Conservation (phyloP, 2,329 filamentous ascomycete species). For the Helicocarpus griseus region DNA sequence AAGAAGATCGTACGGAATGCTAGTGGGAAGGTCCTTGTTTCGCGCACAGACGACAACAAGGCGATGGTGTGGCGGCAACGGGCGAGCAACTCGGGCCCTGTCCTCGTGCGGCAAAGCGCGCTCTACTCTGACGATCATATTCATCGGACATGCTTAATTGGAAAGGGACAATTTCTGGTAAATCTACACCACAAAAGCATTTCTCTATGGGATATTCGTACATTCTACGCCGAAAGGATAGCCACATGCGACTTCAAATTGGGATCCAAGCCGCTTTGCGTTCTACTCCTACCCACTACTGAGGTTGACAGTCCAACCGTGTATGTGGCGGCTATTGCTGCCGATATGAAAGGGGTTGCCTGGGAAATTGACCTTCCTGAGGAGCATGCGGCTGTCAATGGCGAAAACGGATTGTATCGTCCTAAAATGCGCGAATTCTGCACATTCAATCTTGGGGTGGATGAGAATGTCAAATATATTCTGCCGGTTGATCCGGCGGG, state of each 20-base stretch:
- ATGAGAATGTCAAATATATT: conserved; percentile 48
- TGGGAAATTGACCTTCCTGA: conserved; percentile 64
- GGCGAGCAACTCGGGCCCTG: conserved; percentile 40
- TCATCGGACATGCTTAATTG: conserved; percentile 67
- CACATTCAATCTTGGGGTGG: conserved; percentile 54
- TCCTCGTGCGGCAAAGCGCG: conserved; percentile 56
- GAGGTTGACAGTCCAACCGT: conserved; percentile 42
- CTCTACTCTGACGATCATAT: conserved; percentile 62
- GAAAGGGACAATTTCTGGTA: conserved; percentile 69
- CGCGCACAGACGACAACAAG: conserved; percentile 68
- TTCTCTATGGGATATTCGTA: conserved; percentile 69
- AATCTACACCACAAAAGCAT: conserved; percentile 64
- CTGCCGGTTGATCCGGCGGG: conserved; percentile 82
- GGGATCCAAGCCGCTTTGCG: conserved; percentile 64
- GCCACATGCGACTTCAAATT: conserved; percentile 50
- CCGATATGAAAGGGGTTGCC: conserved; percentile 66
- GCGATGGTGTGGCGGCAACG: conserved; percentile 74
- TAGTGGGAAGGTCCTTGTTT: conserved; percentile 69
- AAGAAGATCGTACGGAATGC: conserved; percentile 82
- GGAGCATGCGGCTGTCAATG: conserved; percentile 19
- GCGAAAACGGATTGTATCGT: conserved; percentile 25
- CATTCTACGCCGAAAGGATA: conserved; percentile 49
- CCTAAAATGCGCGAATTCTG: conserved; percentile 56
- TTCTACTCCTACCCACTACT: conserved; percentile 58
- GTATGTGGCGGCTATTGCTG: conserved; percentile 75